Evolutionary conservation across 768 basidiomycete species (phyloP).

Genomic region (Xerocomellus amylosporus): DNA sequence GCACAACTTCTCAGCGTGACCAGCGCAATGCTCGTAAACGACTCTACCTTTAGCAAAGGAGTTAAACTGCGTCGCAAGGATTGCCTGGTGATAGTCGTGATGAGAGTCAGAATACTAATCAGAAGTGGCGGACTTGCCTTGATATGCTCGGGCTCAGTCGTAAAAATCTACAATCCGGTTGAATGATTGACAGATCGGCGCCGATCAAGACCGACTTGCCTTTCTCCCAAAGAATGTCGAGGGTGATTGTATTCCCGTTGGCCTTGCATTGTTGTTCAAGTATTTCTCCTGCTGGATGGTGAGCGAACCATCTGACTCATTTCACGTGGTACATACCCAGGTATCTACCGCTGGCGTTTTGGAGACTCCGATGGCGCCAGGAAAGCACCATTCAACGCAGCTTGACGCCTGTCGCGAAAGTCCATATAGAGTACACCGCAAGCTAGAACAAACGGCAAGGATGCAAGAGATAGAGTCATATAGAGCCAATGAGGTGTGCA

Average conservation of each 20-base stretch:
- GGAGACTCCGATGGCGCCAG: constrained; percentile 29
- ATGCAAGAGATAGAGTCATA: constrained; percentile 12
- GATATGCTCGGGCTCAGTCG: constrained; percentile 46
- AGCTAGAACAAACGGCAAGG: constrained; percentile 21
- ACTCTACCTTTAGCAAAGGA: constrained; percentile 37
- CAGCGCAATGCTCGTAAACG: not conserved
- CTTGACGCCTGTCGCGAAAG: constrained; percentile 5
- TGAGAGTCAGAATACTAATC: not conserved
- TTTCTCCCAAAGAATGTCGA: constrained; percentile 38
- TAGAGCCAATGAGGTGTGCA: constrained; percentile 11
- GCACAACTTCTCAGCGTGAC: constrained; percentile 20
- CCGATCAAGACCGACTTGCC: constrained; percentile 23
- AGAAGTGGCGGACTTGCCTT: constrained; percentile 24
- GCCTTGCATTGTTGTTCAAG: constrained; percentile 21
- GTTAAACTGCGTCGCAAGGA: constrained; percentile 42
- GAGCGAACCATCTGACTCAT: not conserved
- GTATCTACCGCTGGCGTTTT: constrained; percentile 22
- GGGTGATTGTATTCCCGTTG: constrained; percentile 34
- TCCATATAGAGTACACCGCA: constrained; percentile 9
- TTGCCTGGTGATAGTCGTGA: constrained; percentile 26
- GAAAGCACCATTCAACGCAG: constrained; percentile 23
- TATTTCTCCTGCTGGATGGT: constrained; percentile 26
- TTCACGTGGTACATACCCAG: constrained; percentile 19
- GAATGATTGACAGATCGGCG: not conserved
- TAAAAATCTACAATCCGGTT: constrained; percentile 35